phyloP scores from a whole-genome alignment of 139 green algal genomes.

The Closterium sp. region DNA sequence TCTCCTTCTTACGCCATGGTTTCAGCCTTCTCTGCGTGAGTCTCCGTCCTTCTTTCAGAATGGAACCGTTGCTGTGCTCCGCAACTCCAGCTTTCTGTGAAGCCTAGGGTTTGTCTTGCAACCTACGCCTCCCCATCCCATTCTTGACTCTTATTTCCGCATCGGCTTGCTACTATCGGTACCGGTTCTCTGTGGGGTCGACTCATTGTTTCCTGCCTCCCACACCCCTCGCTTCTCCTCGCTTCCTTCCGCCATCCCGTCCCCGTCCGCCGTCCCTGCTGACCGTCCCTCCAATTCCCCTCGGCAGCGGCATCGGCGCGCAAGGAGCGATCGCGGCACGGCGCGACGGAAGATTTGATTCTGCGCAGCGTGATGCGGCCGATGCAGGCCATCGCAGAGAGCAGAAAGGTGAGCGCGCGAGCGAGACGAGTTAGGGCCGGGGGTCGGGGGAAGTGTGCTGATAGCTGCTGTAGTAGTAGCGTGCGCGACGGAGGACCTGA shows the following conservation, averaged over 20 bases:
- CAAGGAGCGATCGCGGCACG: neutral
- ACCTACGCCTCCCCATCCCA: too few relatives aligned
- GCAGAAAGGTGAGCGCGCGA: neutral
- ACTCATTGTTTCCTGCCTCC: too few relatives aligned
- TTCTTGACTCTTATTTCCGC: too few relatives aligned
- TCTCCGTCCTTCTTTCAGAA: neutral
- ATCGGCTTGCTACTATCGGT: too few relatives aligned
- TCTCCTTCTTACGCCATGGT: neutral
- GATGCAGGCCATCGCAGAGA: neutral
- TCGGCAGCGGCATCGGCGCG: neutral
- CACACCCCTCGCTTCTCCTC: neutral
- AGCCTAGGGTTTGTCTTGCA: too few relatives aligned
- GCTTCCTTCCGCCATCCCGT: neutral
- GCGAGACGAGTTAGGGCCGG: neutral
- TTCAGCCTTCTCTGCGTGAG: neutral
- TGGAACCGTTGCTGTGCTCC: neutral
- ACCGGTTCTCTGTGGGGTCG: too few relatives aligned
- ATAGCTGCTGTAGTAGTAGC: too few relatives aligned
- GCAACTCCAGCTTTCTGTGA: too few relatives aligned
- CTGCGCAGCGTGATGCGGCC: neutral
- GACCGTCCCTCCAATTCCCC: neutral
- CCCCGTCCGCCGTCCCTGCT: neutral
- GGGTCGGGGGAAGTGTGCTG: neutral
- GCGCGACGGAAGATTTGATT: neutral
- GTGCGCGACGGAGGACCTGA: too few relatives aligned